Base-by-base conservation (phyloP, 2,329 filamentous ascomycete genomes). In the Boeremia lycopersici region DNA sequence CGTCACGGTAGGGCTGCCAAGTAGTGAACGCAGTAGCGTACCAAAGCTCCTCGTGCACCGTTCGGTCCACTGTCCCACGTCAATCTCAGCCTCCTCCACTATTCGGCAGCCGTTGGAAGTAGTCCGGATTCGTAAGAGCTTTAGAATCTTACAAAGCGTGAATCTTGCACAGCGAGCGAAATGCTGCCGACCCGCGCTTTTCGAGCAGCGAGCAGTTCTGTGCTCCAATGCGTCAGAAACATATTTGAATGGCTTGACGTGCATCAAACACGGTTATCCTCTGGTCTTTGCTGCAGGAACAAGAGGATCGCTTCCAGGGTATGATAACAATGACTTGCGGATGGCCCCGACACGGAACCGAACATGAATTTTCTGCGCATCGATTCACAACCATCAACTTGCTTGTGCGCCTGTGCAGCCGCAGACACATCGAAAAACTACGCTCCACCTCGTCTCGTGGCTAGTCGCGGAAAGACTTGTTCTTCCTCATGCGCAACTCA, bases 11-110 rank as follows among this genome's bases (percentile, higher is more conserved):
- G 35, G 17, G 11, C 35, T 49, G 41, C 41, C 41, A 40, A 49
- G 44, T 23, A 44, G 29, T 36, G 52, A 40, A 44, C 7, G 50
- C 17, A 28, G 35, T 46, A 19, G 42, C 40, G 36, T 15, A 28
- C 44, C 34, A 54, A 31, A 39, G 34, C 33, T 19, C 33, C 33
- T 45, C 34, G 33, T 34, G 51, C 23, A 39, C 39, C 29, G 33
- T 53, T 44, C 26, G 51, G 30, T 29, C 45, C 52, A 54, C 46
- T 45, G 34, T 45, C 34, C 30, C 46, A 54, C 45, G 51, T 45
- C 51, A 54, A 40, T 15, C 40, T 30, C 36, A 44, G 15, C 45
- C 12, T 44, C 12, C 9, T 35, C 33, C 51, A n/a, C 26, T 38
- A 26, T 43, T 29, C 10, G 23, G 26, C 28, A 23, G 35, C n/a